Base-by-base conservation (phyloP, 2,329 filamentous ascomycete species). In the Pseudocercospora crystallina region DNA sequence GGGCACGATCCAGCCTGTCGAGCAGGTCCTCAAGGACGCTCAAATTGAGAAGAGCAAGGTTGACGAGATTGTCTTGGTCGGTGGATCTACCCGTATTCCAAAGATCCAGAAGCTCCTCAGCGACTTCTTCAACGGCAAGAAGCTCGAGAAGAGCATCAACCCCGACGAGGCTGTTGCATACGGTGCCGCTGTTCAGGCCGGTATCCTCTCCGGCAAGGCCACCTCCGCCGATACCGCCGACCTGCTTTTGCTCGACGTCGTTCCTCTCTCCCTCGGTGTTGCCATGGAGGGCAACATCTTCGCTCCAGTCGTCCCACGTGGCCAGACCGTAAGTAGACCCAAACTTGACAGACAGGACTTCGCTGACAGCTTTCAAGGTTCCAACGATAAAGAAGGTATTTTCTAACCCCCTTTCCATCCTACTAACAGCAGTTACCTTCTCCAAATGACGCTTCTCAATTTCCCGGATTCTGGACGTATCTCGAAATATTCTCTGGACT, bases 201-300 rank as follows among this genome's bases (percentile, higher is more conserved):
- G 91, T 85, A 96, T 99, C 73, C 86, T 99, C 61, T 96, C 92
- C 53, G 94, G 94, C 73, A 96, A 96, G 86, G 94, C 94, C 65
- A 94, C 89, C 62, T 95, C 90, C 42, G 90, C 90, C 65, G 94
- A 97, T 70, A 96, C 92, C 56, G 82, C 87, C 58, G 94, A 97
- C 73, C 87, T 99, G 61, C 86, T 99, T 59, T 86, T 99, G 58
- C 83, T 99, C 69, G 94, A 99, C 76, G 94, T 99, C 68, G 86
- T 91, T 69, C 94, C 94, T 64, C 87, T 99, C 58, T 96, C 90
- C 57, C 88, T 99, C 30, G 94, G 94, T 87, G 92, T 99, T 63
- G 94, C 92, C 71, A 99, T 97, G 94, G 94, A 97, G 81, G 92
- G 94, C 63, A 96, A 96, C 81, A 96, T 97, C 76, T 97, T 96